A percentile compares a stretch with the other conserved stretches of the same genome.
Conservation (phyloP, 352 stramenopile species). For the Phytophthora pisi region DNA sequence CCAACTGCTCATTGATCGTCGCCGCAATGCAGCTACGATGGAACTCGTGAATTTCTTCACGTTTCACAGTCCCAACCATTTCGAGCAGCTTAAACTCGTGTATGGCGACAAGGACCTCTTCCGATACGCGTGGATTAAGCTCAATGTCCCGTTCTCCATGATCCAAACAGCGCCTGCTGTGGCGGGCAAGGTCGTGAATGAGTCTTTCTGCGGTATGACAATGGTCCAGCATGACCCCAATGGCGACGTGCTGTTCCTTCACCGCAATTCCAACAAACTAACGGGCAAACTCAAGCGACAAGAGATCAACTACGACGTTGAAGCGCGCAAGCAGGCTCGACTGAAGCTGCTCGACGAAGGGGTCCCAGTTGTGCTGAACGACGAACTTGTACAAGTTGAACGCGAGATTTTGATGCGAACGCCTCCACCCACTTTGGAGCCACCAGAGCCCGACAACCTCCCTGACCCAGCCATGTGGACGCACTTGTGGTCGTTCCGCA, state of each 20-base stretch:
- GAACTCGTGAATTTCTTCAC: slow-evolving; percentile 50
- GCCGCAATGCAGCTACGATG: slow-evolving; percentile 38
- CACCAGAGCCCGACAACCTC: slow-evolving; percentile 28
- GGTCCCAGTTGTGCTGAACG: slow-evolving; percentile 4
- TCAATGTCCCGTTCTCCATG: slow-evolving; percentile 50
- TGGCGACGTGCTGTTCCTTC: slow-evolving; percentile 47
- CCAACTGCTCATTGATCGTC: slow-evolving; percentile 54
- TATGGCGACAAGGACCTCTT: slow-evolving; percentile 71
- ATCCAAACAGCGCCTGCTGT: slow-evolving; percentile 42
- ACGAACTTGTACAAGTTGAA: slow-evolving; percentile 24
- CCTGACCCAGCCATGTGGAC: slow-evolving; percentile 67
- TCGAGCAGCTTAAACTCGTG: slow-evolving; percentile 45
- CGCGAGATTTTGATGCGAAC: slow-evolving; percentile 19
- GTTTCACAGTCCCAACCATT: slow-evolving; percentile 38
- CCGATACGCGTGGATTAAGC: slow-evolving; percentile 60
- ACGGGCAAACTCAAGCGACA: slow-evolving; percentile 27
- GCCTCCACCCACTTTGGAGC: slow-evolving; percentile 23
- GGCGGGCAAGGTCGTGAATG: slow-evolving; percentile 40
- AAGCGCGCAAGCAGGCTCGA: slow-evolving; percentile 27
- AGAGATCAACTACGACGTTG: slow-evolving; percentile 29
- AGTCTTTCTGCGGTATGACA: slow-evolving; percentile 54
- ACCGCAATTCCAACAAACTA: slow-evolving; percentile 56
- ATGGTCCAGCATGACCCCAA: slow-evolving; percentile 54
- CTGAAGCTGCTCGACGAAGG: slow-evolving; percentile 23
- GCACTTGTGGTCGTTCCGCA: slow-evolving; percentile 64